A percentile compares a stretch with the other conserved stretches of the same genome.
These are phyloP conservation scores for Ceratocystis papillata DNA, from an alignment of 2,329 filamentous ascomycete genomes.

Conservation along the genomic window DNA sequence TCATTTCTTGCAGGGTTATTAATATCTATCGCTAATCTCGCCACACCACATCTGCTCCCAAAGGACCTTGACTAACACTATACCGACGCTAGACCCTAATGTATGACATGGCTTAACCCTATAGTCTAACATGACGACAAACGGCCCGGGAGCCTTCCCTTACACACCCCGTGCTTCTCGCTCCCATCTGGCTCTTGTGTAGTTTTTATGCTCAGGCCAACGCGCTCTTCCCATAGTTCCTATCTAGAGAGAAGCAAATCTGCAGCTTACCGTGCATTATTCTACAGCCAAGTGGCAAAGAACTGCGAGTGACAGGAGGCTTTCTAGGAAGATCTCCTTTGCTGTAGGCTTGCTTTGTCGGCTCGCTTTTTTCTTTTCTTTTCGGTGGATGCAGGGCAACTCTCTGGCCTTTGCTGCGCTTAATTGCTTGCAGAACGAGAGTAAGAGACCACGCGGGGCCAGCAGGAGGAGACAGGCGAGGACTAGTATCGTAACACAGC, in stretches of 20 bases:
- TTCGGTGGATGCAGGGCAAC: slow-evolving; percentile 1
- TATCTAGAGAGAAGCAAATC: background rate
- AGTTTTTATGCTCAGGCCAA: background rate
- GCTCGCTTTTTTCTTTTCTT: background rate
- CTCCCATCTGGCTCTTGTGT: background rate
- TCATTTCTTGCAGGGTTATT: background rate
- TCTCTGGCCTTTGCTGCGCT: slow-evolving; percentile 11
- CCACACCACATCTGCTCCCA: background rate
- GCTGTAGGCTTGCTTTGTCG: background rate
- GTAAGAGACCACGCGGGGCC: background rate
- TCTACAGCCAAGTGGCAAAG: background rate
- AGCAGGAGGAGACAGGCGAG: background rate
- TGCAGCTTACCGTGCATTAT: background rate
- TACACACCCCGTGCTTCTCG: background rate
- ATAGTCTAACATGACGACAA: slow-evolving; percentile 1
- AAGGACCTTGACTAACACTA: background rate
- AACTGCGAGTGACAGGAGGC: background rate
- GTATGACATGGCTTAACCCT: background rate
- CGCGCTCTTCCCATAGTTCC: background rate
- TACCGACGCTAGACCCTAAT: background rate
- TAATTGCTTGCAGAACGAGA: background rate
- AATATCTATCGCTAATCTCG: background rate
- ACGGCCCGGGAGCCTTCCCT: too few species aligned
- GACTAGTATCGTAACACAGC: background rate
- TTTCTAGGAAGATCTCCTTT: background rate